Conservation (phyloP, 1,284 basidiomycete genomes). For the Irpex sp. region DNA sequence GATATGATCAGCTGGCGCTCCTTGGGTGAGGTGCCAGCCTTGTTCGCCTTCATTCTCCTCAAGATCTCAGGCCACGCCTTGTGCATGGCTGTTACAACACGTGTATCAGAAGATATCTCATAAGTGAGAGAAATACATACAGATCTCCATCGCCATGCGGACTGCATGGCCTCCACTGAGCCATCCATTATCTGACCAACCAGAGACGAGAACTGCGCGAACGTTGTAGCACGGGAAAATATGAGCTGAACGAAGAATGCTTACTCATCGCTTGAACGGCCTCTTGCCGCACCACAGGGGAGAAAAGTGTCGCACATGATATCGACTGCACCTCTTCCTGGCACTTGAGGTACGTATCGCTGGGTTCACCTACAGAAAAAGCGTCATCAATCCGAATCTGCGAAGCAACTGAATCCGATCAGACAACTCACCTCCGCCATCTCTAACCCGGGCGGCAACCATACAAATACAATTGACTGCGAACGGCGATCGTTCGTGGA, state of each 20-base stretch:
- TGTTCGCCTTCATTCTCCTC: constrained; percentile 66
- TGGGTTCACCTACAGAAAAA: constrained; percentile 43
- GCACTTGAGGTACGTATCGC: constrained; percentile 63
- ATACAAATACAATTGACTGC: constrained; percentile 86
- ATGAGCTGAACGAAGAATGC: constrained; percentile 20
- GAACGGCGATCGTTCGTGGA: constrained; percentile 81
- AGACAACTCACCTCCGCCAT: constrained; percentile 68
- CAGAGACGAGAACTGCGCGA: constrained; percentile 74
- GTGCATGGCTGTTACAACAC: constrained; percentile 65
- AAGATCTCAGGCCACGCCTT: constrained; percentile 85
- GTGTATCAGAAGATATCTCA: not conserved
- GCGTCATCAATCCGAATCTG: not conserved
- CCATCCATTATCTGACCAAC: constrained; percentile 93
- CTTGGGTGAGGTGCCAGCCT: constrained; percentile 53
- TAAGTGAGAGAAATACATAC: constrained; percentile 37
- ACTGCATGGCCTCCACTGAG: constrained; percentile 89
- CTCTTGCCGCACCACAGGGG: constrained; percentile 78
- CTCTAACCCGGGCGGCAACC: constrained; percentile 84
- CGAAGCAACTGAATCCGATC: constrained; percentile 1
- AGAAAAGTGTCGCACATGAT: constrained; percentile 81
- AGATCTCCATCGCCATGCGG: constrained; percentile 89
- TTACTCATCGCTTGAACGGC: constrained; percentile 88
- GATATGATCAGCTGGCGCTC: constrained; percentile 79
- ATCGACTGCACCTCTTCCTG: constrained; percentile 82
- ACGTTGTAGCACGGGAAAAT: constrained; percentile 9